Percentiles rank a stretch among this genome's conserved stretches.
phyloP scores from a whole-genome alignment of 75 land plant species.

The Sequoiadendron giganteum region DNA sequence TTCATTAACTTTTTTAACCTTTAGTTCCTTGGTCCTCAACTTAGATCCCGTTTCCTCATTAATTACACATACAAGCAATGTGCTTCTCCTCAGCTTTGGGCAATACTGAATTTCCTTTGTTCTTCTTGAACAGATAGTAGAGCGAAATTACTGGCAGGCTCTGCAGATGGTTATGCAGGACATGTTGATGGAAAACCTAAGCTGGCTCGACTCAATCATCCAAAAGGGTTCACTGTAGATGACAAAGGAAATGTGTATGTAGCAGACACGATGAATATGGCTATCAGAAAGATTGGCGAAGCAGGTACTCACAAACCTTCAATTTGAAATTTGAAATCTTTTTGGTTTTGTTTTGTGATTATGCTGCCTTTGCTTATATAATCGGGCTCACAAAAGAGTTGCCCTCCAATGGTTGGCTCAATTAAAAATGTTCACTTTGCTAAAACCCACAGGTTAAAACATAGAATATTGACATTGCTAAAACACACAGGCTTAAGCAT shows the following conservation, averaged over 20 bases:
- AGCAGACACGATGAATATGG: conserved; percentile 77
- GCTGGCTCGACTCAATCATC: conserved; percentile 76
- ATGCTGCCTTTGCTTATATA: not conserved
- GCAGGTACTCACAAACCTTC: conserved; percentile 32
- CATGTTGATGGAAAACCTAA: conserved; percentile 72
- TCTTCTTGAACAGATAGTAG: conserved; percentile 57
- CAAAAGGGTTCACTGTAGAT: conserved; percentile 71
- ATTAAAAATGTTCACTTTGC: not conserved
- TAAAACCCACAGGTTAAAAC: not conserved
- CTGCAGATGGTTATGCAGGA: conserved; percentile 71
- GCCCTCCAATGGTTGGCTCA: not conserved
- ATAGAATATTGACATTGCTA: not conserved
- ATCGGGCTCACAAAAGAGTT: too few species aligned
- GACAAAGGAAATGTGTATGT: conserved; percentile 75
- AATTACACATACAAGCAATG: conserved; percentile 27
- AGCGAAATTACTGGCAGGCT: conserved; percentile 69
- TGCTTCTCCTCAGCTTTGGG: conserved; percentile 34
- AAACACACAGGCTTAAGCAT: not conserved
- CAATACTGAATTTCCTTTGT: conserved; percentile 21
- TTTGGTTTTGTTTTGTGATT: not conserved
- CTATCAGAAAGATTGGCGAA: conserved; percentile 80
- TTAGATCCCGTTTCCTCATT: conserved; percentile 21
- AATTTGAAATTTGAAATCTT: not conserved
- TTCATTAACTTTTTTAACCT: conserved; percentile 35
- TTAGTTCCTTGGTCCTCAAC: conserved; percentile 34